Conservation (phyloP, 306 rosid genomes). For the Prunus fruticosa region DNA sequence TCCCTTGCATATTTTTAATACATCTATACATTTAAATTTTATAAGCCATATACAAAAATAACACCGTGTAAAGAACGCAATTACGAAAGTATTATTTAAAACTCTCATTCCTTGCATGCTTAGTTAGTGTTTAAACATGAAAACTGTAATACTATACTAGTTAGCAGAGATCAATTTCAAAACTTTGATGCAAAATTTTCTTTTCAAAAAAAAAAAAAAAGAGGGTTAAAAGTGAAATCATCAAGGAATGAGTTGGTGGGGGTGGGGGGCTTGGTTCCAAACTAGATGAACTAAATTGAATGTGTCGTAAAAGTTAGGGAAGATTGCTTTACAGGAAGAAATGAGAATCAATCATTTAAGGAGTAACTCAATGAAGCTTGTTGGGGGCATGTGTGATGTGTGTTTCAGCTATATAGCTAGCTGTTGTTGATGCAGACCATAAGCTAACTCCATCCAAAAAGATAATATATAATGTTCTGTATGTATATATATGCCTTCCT, state of each 20-base stretch:
- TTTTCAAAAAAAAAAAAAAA: no score
- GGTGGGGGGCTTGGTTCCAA: no score
- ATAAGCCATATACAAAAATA: not conserved
- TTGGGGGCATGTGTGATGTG: constrained; percentile 47
- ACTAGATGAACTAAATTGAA: not conserved
- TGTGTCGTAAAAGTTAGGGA: constrained; percentile 19
- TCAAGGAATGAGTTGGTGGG: no score
- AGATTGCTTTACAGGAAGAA: not conserved
- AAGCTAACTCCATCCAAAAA: constrained; percentile 3
- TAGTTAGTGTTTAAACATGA: no score
- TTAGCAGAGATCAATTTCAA: no score
- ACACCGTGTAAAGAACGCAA: not conserved
- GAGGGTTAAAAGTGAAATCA: no score
- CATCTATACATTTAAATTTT: not conserved
- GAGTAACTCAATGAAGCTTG: not conserved
- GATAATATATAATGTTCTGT: constrained; percentile 17
- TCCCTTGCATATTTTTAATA: no score
- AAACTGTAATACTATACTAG: no score
- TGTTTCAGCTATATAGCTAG: constrained; percentile 30
- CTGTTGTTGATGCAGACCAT: constrained; percentile 45
- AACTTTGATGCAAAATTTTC: no score
- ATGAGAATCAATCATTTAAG: not conserved
- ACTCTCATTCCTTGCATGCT: no score
- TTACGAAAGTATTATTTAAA: not conserved
- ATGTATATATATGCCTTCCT: constrained; percentile 21